Evolutionary conservation across 192 early-diverging fungal genomes (phyloP).

Genomic region (Backusella sp.): DNA sequence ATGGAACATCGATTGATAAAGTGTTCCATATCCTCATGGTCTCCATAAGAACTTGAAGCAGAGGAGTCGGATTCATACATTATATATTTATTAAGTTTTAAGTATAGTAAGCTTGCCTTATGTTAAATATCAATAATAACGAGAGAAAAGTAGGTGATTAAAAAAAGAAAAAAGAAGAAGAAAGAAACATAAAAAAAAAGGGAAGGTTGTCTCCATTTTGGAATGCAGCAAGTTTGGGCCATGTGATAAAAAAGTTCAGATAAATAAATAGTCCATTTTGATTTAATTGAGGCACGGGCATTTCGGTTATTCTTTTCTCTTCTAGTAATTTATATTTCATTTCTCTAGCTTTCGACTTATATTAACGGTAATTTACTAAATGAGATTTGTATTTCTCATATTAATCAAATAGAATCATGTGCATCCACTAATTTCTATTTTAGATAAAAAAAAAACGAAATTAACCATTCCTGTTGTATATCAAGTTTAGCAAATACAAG

Average conservation of each 20-base stretch:
- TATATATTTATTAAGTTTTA: background rate
- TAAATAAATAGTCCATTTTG: background rate
- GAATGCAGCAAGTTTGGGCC: background rate
- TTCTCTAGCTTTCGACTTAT: background rate
- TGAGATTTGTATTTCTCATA: background rate
- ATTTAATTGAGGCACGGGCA: background rate
- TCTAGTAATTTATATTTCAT: background rate
- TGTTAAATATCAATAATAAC: background rate
- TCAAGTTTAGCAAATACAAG: background rate
- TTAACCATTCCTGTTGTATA: background rate
- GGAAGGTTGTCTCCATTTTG: background rate
- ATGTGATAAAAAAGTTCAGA: background rate
- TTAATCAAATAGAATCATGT: background rate
- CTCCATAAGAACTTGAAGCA: conserved; percentile 9
- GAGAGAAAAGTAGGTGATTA: background rate
- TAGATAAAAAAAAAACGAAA: background rate
- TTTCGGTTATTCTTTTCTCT: conserved; percentile 8
- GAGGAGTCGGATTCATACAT: conserved; percentile 10
- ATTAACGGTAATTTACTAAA: background rate
- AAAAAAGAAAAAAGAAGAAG: background rate
- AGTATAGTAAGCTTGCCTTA: background rate
- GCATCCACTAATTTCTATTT: background rate
- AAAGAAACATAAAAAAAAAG: background rate
- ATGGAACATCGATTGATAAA: conserved; percentile 57
- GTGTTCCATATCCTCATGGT: conserved; percentile 46